Evolutionary conservation across 2,329 filamentous ascomycete genomes (phyloP).

Genomic region (Fusarium sp.): DNA sequence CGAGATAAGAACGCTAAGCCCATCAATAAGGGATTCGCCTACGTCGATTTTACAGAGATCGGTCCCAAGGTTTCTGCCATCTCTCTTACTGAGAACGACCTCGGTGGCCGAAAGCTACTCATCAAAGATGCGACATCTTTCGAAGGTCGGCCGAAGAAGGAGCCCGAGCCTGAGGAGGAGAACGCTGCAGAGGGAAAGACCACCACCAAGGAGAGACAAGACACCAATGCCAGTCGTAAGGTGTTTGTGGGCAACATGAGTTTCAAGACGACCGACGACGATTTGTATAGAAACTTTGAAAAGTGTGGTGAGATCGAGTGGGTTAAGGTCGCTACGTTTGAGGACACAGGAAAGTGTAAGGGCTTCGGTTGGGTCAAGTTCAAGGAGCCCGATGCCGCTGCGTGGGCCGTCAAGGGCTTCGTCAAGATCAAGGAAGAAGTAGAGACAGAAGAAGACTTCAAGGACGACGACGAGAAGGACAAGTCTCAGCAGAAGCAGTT

Average conservation of each 20-base stretch:
- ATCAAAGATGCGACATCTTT: slow-evolving; percentile 95
- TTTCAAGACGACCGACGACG: slow-evolving; percentile 86
- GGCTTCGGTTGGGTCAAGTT: slow-evolving; percentile 97
- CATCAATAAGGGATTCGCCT: slow-evolving; percentile 94
- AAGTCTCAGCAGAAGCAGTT: slow-evolving; percentile 64
- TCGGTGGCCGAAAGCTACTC: slow-evolving; percentile 83
- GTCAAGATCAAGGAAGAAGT: slow-evolving; percentile 78
- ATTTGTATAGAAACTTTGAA: slow-evolving; percentile 83
- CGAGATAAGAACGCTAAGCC: slow-evolving; percentile 54
- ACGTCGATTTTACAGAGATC: slow-evolving; percentile 88
- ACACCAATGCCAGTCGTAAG: slow-evolving; percentile 79
- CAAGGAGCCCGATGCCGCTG: slow-evolving; percentile 81
- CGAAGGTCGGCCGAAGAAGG: slow-evolving; percentile 86
- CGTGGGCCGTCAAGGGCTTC: slow-evolving; percentile 81
- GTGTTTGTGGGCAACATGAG: slow-evolving; percentile 93
- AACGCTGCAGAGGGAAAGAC: slow-evolving; percentile 52
- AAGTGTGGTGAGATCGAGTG: slow-evolving; percentile 88
- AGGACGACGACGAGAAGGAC: slow-evolving; percentile 60
- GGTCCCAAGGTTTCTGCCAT: slow-evolving; percentile 83
- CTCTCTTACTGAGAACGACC: slow-evolving; percentile 85
- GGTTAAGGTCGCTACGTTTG: slow-evolving; percentile 93
- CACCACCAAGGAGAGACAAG: slow-evolving; percentile 55
- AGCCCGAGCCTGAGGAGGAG: slow-evolving; percentile 55
- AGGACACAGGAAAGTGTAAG: slow-evolving; percentile 98
- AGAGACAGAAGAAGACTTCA: slow-evolving; percentile 74